Evolutionary conservation across 352 stramenopile genomes (phyloP).

Genomic region (Elongisporangium senticosum): DNA sequence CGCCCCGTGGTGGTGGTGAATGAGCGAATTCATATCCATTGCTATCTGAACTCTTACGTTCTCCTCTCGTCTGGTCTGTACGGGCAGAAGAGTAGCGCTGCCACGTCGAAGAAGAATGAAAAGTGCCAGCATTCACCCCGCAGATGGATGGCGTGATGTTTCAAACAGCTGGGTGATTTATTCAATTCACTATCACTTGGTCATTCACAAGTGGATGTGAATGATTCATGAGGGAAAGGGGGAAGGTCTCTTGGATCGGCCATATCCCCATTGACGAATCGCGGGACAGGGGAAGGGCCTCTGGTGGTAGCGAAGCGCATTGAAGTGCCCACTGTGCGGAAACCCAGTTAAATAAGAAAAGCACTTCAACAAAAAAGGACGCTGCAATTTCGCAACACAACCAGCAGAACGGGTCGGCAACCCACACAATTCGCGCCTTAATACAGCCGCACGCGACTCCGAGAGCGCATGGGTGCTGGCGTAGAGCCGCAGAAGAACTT

Average conservation of each 20-base stretch:
- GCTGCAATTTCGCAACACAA: not conserved
- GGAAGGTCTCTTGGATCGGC: not conserved
- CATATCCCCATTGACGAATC: not conserved
- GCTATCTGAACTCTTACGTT: constrained; percentile 2
- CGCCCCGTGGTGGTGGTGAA: constrained; percentile 31
- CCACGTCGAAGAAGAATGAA: constrained; percentile 17
- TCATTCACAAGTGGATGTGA: not conserved
- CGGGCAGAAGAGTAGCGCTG: not conserved
- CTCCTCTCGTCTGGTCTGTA: not conserved
- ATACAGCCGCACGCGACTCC: not conserved
- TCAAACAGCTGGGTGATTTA: not conserved
- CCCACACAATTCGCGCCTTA: not conserved
- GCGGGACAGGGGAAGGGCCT: not conserved
- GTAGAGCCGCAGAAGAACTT: not conserved
- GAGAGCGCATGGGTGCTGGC: not conserved
- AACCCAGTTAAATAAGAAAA: constrained; percentile 1
- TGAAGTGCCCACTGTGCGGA: not conserved
- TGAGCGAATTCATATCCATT: constrained; percentile 79
- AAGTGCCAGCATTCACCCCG: constrained; percentile 10
- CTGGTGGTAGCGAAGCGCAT: not conserved
- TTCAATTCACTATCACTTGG: not conserved
- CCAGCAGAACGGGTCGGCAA: not conserved
- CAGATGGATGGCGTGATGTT: not conserved
- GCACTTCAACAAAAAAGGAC: not conserved
- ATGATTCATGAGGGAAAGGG: not conserved